Conservation (phyloP, 1,284 basidiomycete species). For the Microbotryum lychnidis-dioicae region DNA sequence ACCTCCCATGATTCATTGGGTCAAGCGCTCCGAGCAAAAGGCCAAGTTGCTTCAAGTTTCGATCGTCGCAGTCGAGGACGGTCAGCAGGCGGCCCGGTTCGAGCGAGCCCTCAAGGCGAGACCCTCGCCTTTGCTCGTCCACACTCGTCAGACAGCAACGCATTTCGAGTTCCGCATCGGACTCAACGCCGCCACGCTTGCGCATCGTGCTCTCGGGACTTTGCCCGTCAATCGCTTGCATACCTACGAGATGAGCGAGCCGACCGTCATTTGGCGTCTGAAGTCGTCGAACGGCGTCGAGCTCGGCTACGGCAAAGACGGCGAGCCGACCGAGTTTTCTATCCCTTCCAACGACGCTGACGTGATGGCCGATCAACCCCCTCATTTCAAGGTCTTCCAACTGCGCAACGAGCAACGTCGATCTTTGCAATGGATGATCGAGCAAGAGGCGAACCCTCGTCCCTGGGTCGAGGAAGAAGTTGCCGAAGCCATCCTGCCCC, state of each 20-base stretch:
- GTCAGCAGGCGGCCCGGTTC: constrained; percentile 52
- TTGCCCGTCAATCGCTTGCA: constrained; percentile 62
- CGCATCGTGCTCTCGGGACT: constrained; percentile 76
- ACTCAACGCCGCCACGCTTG: constrained; percentile 74
- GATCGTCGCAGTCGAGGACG: constrained; percentile 62
- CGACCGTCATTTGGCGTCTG: constrained; percentile 44
- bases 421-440: constrained; percentile 86
- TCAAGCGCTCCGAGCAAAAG: constrained; percentile 41
- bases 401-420: constrained; percentile 80
- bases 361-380: constrained; percentile 64
- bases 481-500: constrained; percentile 73
- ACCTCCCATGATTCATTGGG: constrained; percentile 68
- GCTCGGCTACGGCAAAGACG: constrained; percentile 5
- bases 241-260: constrained; percentile 58
- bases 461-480: constrained; percentile 87
- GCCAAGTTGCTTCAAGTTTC: constrained; percentile 51
- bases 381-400: constrained; percentile 56
- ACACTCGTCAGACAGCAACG: constrained; percentile 63
- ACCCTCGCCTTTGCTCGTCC: constrained; percentile 78
- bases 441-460: constrained; percentile 62
- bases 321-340: constrained; percentile 46
- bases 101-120: constrained; percentile 69
- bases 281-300: constrained; percentile 44
- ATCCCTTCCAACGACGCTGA: constrained; percentile 73
- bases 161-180: constrained; percentile 67